phyloP scores from a whole-genome alignment of 768 basidiomycete genomes.

The Phlegmacium glaucopus region DNA sequence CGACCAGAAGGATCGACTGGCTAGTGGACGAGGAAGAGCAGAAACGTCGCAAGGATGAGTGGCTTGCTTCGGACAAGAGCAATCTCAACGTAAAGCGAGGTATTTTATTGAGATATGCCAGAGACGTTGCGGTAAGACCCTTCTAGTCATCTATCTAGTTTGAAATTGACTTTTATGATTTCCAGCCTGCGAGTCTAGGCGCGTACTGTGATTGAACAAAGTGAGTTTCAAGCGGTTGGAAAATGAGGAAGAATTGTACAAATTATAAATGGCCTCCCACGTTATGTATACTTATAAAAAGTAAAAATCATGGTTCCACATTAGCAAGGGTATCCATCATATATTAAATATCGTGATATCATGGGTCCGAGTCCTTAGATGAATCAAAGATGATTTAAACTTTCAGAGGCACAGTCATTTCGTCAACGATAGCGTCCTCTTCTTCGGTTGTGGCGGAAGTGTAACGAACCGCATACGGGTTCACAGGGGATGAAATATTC shows the following conservation, averaged over 20 bases:
- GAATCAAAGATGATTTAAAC: conserved; percentile 1
- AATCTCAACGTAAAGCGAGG: conserved; percentile 70
- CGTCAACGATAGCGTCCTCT: conserved; percentile 13
- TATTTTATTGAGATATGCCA: conserved; percentile 74
- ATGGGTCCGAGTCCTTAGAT: background rate
- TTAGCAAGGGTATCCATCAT: background rate
- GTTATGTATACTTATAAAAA: background rate
- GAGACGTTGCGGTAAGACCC: conserved; percentile 79
- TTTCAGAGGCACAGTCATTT: conserved; percentile 15
- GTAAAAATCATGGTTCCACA: background rate
- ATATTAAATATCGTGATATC: too few species aligned
- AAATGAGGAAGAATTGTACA: background rate
- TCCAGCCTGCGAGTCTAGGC: conserved; percentile 75
- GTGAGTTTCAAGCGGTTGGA: background rate
- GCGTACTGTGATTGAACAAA: conserved; percentile 72
- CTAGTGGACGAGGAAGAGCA: conserved; percentile 67
- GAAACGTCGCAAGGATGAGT: conserved; percentile 53
- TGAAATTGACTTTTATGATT: conserved; percentile 1
- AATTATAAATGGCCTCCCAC: background rate
- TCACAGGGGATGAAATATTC: background rate
- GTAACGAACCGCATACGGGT: background rate
- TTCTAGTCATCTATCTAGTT: conserved; percentile 1
- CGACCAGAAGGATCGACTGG: conserved; percentile 66
- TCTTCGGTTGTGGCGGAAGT: background rate
- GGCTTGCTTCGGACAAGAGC: conserved; percentile 65